Percentiles rank a stretch among this genome's conserved stretches.
Evolutionary conservation across 805 yeast genomes (phyloP).

Genomic region (Lipomyces mesembrius): DNA sequence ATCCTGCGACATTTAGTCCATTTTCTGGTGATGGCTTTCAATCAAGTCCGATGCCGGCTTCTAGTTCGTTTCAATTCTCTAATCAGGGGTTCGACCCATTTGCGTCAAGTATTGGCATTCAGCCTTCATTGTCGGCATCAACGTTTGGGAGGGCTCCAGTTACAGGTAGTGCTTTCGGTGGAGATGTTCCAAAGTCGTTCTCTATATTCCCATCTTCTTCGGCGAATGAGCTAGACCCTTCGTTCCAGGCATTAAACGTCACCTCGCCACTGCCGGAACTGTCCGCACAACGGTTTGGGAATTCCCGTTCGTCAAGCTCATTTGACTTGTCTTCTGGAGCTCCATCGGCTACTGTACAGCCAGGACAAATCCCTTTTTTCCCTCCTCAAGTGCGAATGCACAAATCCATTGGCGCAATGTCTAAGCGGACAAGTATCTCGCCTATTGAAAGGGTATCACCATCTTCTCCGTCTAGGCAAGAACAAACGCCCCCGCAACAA

Average conservation of each 20-base stretch:
- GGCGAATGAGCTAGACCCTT: conserved; percentile 1
- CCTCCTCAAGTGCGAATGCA: not conserved
- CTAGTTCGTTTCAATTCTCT: not conserved
- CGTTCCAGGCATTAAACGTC: not conserved
- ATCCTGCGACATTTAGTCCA: conserved; percentile 1
- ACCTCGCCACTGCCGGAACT: not conserved
- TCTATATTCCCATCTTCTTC: not conserved
- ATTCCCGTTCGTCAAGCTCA: not conserved
- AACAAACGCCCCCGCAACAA: not conserved
- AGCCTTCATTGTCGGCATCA: not conserved
- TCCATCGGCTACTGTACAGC: not conserved
- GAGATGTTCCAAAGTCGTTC: not conserved
- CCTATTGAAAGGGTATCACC: not conserved
- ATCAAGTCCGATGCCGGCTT: not conserved
- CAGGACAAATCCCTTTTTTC: not conserved
- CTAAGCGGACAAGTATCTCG: not conserved
- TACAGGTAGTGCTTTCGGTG: not conserved
- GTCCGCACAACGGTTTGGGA: not conserved
- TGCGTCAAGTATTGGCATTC: not conserved
- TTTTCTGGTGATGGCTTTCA: not conserved
- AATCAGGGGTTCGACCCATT: conserved; percentile 2
- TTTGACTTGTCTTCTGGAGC: not conserved
- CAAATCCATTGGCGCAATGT: not conserved
- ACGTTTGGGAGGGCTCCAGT: not conserved
- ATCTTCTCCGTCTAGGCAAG: not conserved